Percentiles rank a stretch among this genome's conserved stretches.
These are phyloP conservation scores for Phytophthora citrophthora DNA, from an alignment of 352 stramenopile genomes.

Conservation along the genomic window DNA sequence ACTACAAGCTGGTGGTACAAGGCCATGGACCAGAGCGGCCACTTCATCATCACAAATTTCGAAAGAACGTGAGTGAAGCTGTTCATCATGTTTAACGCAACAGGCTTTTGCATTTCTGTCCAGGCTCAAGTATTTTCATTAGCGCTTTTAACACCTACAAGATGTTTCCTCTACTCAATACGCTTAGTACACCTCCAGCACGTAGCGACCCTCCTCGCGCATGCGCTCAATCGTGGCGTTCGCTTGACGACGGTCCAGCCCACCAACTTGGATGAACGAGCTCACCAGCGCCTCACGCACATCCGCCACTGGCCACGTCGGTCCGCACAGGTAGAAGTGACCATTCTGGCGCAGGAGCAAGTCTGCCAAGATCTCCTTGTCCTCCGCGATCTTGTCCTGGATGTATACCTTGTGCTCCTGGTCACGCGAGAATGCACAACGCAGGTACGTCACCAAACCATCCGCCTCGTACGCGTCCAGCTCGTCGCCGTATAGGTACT, in stretches of 20 bases:
- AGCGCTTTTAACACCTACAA: conserved; percentile 6
- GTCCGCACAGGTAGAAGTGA: conserved; percentile 89
- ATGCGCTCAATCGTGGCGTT: conserved; percentile 81
- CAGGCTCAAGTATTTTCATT: background rate
- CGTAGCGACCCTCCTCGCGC: conserved; percentile 81
- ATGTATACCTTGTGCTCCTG: conserved; percentile 92
- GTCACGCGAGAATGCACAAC: conserved; percentile 89
- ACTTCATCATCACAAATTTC: conserved; percentile 35
- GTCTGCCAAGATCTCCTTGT: conserved; percentile 78
- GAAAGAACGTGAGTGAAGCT: background rate
- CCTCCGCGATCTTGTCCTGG: conserved; percentile 87
- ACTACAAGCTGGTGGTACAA: conserved; percentile 57
- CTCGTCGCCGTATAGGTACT: conserved; percentile 97
- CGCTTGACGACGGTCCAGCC: conserved; percentile 68
- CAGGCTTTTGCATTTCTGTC: no score
- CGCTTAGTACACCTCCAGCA: conserved; percentile 86
- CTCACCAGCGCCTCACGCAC: conserved; percentile 72
- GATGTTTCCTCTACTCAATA: background rate
- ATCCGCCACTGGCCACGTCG: conserved; percentile 81
- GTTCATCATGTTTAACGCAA: no score
- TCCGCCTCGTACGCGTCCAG: conserved; percentile 85
- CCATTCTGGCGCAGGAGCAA: conserved; percentile 76
- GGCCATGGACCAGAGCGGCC: conserved; percentile 54
- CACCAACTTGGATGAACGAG: conserved; percentile 59
- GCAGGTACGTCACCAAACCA: conserved; percentile 82